Percentiles rank a stretch among this genome's conserved stretches.
Conservation (phyloP, 306 rosid species). For the Calophaca sinica region DNA sequence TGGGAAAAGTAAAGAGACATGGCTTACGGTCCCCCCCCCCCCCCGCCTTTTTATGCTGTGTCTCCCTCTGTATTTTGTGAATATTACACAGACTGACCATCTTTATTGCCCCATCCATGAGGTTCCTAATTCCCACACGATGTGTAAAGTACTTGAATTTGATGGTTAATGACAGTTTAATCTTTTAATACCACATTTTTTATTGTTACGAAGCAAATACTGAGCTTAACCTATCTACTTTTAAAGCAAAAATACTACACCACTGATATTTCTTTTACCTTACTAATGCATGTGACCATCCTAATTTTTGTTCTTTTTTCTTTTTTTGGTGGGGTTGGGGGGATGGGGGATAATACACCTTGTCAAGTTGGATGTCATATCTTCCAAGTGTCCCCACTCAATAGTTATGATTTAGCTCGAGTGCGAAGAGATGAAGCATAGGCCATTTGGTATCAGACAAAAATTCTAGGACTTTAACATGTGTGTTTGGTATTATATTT, state of each 20-base stretch:
- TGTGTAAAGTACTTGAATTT: constrained; percentile 39
- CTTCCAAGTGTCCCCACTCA: too few species aligned
- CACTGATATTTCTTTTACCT: background rate
- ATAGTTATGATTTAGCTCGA: background rate
- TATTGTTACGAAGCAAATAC: background rate
- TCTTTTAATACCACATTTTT: background rate
- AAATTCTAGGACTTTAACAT: constrained; percentile 24
- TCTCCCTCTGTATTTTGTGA: constrained; percentile 39
- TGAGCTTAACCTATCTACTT: background rate
- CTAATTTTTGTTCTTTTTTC: too few species aligned
- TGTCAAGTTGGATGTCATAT: too few species aligned
- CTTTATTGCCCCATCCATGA: constrained; percentile 30
- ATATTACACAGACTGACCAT: constrained; percentile 39
- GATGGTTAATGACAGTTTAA: constrained; percentile 11
- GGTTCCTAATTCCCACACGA: constrained; percentile 44
- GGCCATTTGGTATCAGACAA: background rate
- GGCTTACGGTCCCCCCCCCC: constrained; percentile 57
- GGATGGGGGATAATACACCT: too few species aligned
- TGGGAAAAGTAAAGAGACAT: constrained; percentile 45
- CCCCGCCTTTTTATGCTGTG: constrained; percentile 54
- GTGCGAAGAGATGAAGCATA: background rate
- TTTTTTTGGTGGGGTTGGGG: too few species aligned
- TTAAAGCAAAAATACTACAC: background rate
- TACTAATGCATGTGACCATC: background rate
- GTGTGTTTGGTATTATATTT: constrained; percentile 13